Base-by-base conservation (phyloP, 1,139 yeast genomes). In the Geotrichum aggregatum region DNA sequence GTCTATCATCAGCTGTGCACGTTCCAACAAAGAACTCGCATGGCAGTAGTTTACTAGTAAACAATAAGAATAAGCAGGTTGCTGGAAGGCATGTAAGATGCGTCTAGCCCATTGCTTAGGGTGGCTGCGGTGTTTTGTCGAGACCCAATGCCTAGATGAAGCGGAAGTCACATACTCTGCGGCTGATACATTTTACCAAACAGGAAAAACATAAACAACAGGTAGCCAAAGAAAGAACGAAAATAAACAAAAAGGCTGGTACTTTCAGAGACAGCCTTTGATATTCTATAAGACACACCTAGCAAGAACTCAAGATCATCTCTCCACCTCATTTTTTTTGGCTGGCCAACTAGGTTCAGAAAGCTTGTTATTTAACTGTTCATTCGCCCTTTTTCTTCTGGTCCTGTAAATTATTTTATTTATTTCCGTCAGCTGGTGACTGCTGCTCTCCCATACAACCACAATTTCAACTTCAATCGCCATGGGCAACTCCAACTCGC, bases 401-500 rank as follows among this genome's bases (percentile, higher is more conserved):
- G 18, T 19, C 18, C 36, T 26, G 24, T 10, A 19, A n/a, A 10
- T 35, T 10, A 19, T 2, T 44, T 35, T 35, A 13, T 21, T 21
- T 36, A n/a, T 44, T 28, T 18, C 28, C 28, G 5, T 24, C 28
- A 24, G 5, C 8, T 24, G 8, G 5, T 24, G 7, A 24, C 8
- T 24, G 5, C 5, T 24, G 5, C 28, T 24, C 28, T 24, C 28
- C 28, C n/a, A 28, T n/a, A 11, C 36, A 35, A 24, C 13, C n/a
- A 31, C 4, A 28, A 13, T 16, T 18, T 22, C 13, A n/a, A 13
- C 14, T 13, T 16, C 19, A 14, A 13, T 5, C 28, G 30, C 24
- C 14, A 46, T 46, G 49, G 49, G 49, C 16, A 46, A 46, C 24
- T 46, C 49, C 38, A 46, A 26, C 14, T 46, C 49, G 21, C 49